Percentiles rank a stretch among this genome's conserved stretches.
Evolutionary conservation across 1,284 basidiomycete species (phyloP).

Genomic region (Apiotrichum montevideense): DNA sequence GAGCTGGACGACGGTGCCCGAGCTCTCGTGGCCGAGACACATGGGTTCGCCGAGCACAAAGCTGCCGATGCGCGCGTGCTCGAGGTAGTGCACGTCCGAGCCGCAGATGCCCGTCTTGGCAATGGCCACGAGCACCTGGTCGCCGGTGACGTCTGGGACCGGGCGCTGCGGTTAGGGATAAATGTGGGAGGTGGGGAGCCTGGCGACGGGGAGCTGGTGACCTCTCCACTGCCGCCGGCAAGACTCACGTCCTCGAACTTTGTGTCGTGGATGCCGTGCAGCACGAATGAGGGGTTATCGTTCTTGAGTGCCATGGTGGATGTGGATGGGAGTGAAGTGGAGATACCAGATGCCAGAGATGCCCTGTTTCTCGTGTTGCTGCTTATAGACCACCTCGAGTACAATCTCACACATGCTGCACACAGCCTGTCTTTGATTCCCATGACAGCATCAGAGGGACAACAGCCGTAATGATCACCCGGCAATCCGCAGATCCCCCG

Average conservation of each 20-base stretch:
- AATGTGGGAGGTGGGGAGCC: no score
- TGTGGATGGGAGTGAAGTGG: neutral
- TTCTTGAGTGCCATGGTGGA: slow-evolving; percentile 15
- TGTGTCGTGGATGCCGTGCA: slow-evolving; percentile 44
- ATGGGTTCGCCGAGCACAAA: slow-evolving; percentile 46
- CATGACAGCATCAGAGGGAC: no score
- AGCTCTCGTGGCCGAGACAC: slow-evolving; percentile 43
- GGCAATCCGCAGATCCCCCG: no score
- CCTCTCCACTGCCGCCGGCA: no score
- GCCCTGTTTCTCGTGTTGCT: no score
- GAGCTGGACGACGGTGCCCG: slow-evolving; percentile 35
- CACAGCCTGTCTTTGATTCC: no score
- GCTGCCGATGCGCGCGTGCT: slow-evolving; percentile 40
- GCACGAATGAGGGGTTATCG: slow-evolving; percentile 45
- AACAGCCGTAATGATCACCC: no score
- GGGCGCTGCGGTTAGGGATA: slow-evolving; percentile 52
- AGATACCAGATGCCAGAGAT: no score
- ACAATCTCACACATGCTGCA: no score
- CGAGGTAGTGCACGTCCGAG: slow-evolving; percentile 61
- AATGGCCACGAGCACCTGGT: slow-evolving; percentile 82
- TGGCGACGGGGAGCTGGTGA: no score
- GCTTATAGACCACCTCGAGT: no score
- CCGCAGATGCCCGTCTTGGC: slow-evolving; percentile 94
- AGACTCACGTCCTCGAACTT: slow-evolving; percentile 47
- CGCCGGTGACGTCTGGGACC: slow-evolving; percentile 65